Evolutionary conservation across 228 moss, liverwort and hornwort species (phyloP).

Genomic region (Sphagnum magellanicum): DNA sequence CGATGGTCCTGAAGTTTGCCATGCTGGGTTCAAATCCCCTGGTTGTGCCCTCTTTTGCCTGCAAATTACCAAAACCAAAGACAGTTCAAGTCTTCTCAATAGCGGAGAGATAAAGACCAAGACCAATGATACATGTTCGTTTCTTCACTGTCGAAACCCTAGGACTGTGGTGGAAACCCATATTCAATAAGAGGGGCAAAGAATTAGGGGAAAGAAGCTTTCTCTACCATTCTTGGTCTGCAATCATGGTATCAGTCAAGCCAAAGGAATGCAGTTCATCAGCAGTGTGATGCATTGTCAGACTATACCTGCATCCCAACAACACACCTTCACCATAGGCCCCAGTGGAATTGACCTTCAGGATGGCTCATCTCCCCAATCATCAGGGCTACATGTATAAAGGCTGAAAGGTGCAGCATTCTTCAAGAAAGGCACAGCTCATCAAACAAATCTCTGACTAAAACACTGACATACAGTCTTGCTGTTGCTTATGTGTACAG

Average conservation of each 20-base stretch:
- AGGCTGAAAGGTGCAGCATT: not conserved
- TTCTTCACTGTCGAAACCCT: not conserved
- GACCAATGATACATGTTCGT: not conserved
- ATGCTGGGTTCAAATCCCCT: slow-evolving; percentile 76
- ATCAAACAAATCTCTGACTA: too few relatives aligned
- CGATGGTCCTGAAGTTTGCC: slow-evolving; percentile 61
- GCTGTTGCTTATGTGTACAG: too few relatives aligned
- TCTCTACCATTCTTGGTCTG: slow-evolving; percentile 87
- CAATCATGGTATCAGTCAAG: slow-evolving; percentile 96
- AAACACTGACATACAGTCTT: too few relatives aligned
- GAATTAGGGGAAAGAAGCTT: too few relatives aligned
- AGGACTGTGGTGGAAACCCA: too few relatives aligned
- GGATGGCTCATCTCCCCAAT: not conserved
- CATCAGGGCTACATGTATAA: not conserved
- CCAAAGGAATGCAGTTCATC: slow-evolving; percentile 89
- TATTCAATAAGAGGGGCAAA: too few relatives aligned
- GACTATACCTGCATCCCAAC: slow-evolving; percentile 61
- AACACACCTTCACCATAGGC: not conserved
- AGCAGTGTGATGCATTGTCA: slow-evolving; percentile 80
- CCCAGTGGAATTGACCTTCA: not conserved
- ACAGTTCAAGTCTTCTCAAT: not conserved
- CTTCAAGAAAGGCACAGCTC: not conserved
- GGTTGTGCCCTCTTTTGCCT: slow-evolving; percentile 83
- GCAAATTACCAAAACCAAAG: not conserved
- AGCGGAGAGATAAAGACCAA: not conserved